Evolutionary conservation across 192 early-diverging fungal species (phyloP), one percentile per base, ranked within the genome.

Genomic region (Coemansia sp.): DNA sequence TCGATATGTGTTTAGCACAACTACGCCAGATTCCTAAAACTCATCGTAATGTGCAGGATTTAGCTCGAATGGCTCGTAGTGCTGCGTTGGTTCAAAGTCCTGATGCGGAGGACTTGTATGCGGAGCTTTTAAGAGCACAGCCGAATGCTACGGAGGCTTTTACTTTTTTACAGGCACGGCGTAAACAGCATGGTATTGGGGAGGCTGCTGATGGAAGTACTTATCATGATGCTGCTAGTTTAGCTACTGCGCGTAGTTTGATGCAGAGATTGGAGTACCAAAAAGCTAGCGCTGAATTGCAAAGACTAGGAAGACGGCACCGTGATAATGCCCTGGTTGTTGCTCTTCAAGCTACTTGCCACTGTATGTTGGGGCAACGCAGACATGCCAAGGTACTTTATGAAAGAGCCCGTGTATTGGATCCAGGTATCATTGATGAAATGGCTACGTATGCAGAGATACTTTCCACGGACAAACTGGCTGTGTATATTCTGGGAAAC

Each of bases 1-100:
- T 47, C 40, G 72, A 76, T 36, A 29, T 68, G 56, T 76, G 72
- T 32, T 33, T 68, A 48, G 66, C 65, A 26, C 72, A 76, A 42
- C 53, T 76, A 34, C 64, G 66, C 9, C 66, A 69, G 40, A 76
- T 76, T 36, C 72, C 72, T 14, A 42, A 47, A 14, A 14, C 60
- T 10, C 60, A 69, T 33, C 55, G 72, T 11, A 52, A 42, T 1
- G 39, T 39, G 5, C 11, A 33, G 6, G 72, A 76, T 39, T 13
- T 63, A 2, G 56, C 65, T 24, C 55, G 64, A 27, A 67, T 76
- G 66, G 72, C 65, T 0, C 51, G 55, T 4, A 59, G 71, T 33
- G 71, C 71, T 1, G 64, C 53, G 17, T 35, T 55, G 14, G 27
- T 58, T 2, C 63, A 58, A n/a, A 45, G 42, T 14, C 17, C 35